Base-by-base conservation (phyloP, 176 grass and related monocot genomes). In the Pharus latifolius region DNA sequence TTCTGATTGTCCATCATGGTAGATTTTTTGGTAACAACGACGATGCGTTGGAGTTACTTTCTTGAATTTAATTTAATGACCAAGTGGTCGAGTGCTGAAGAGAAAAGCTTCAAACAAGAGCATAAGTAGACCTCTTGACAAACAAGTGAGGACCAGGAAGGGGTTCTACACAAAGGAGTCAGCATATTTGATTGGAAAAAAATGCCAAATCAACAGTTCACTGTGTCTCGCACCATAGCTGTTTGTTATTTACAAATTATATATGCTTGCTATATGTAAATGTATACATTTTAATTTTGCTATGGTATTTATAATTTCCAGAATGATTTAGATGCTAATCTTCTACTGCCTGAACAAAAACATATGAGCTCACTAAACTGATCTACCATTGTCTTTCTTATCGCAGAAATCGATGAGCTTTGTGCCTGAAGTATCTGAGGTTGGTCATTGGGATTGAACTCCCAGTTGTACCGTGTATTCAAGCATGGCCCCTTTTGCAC, bases 391-490 rank as follows among this genome's bases (percentile, higher is more conserved):
- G 35, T 18, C 17, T 42, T 74, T 83, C n/a, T 49, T 81, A 45
- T 70, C 78, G 70, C 89, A 88, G 89, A 87, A 84, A 89, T 88
- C 78, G 11, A 85, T 88, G 78, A 78, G 67, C 60, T 85, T 85
- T 74, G 86, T 62, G 0, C 28, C 90, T 80, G 69, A 89, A 53
- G 67, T 10, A 34, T 83, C 90, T 56, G 76, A 89, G 86, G 90
- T 93, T 73, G 79, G 82, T 67, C 31, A 69, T 88, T 59, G 69
- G 7, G 11, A 56, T 85, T 76, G 31, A 9, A 56, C 34, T 56
- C 69, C 49, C 33, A 49, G 3, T 75, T 70, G 24, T 46, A 26
- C 32, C 19, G 6, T 76, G 2, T 50, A 30, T 23, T 56, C 41
- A 24, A 57, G 47, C 30, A 80, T 62, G 25, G 49, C 52, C 44